Conservation (phyloP, 176 grass and related monocot species). For the Juncus effusus region DNA sequence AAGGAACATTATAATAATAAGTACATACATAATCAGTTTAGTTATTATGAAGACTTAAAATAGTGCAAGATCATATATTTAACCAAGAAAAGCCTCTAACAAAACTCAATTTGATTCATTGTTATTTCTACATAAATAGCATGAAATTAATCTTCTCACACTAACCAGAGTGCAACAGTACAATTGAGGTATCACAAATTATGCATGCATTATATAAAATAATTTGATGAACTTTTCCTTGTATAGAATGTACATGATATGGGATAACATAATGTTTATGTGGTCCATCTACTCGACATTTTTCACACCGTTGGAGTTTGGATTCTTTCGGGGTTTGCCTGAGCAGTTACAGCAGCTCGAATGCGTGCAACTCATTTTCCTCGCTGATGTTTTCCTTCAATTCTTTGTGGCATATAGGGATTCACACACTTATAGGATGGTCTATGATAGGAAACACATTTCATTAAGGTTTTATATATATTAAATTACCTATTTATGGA, state of each 20-base stretch:
- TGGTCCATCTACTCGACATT: conserved; percentile 87
- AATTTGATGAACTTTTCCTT: not conserved
- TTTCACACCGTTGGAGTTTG: conserved; percentile 81
- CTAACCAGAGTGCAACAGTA: not conserved
- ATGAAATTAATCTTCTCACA: not conserved
- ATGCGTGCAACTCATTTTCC: conserved; percentile 73
- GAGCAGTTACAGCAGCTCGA: conserved; percentile 55
- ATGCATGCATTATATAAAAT: conserved; percentile 1
- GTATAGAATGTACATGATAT: conserved; percentile 58
- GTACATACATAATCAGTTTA: conserved; percentile 7
- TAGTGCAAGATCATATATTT: not conserved
- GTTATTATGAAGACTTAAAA: no score
- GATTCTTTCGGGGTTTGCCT: conserved; percentile 74
- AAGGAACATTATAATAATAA: conserved; percentile 10
- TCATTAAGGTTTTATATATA: conserved; percentile 39
- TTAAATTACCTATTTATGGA: no score
- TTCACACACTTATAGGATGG: conserved; percentile 57
- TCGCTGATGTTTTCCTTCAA: conserved; percentile 59
- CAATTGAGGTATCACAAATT: not conserved
- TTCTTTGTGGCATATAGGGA: conserved; percentile 76
- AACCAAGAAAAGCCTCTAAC: not conserved
- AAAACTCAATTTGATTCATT: not conserved
- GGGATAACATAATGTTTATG: conserved; percentile 55
- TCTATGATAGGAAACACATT: conserved; percentile 52
- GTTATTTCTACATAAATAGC: not conserved